These are phyloP conservation scores for Colletotrichum tropicale DNA, from an alignment of 2,329 filamentous ascomycete genomes.

Conservation along the genomic window DNA sequence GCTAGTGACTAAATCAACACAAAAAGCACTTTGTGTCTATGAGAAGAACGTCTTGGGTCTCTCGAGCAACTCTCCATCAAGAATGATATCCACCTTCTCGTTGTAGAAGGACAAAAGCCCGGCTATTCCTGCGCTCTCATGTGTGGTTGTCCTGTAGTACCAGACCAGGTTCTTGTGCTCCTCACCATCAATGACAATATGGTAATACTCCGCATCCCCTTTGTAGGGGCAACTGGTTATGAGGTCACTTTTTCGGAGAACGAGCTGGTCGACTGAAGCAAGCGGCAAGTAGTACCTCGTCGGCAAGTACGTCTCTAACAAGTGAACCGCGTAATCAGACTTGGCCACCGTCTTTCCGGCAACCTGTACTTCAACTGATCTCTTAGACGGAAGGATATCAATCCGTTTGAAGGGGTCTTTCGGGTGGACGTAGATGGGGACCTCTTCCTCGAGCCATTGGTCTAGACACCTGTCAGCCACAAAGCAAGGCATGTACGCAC, in stretches of 20 bases:
- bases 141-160: conserved; percentile 64
- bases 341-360: conserved; percentile 52
- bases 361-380: conserved; percentile 55
- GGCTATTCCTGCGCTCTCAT: conserved; percentile 59
- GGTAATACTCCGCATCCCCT: conserved; percentile 67
- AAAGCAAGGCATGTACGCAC: rapidly evolving
- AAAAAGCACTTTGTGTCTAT: neutral
- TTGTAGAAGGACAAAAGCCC: conserved; percentile 70
- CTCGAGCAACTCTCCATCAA: conserved; percentile 51
- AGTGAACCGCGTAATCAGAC: conserved; percentile 50
- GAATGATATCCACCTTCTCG: conserved; percentile 67
- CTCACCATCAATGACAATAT: conserved; percentile 51
- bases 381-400: conserved; percentile 61
- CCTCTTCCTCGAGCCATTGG: conserved; percentile 60
- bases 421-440: conserved; percentile 64
- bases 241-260: conserved; percentile 54
- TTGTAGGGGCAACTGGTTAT: conserved; percentile 71
- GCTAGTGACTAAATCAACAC: neutral
- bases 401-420: conserved; percentile 72
- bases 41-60: conserved; percentile 32
- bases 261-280: conserved; percentile 48
- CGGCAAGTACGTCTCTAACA: conserved; percentile 65
- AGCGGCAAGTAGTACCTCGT: conserved; percentile 64
- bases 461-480: conserved; percentile 24
- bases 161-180: conserved; percentile 59